Evolutionary conservation across 208 protist genomes (phyloP), one percentile per base, ranked within the genome.

Genomic region (Phytomonas sp.): DNA sequence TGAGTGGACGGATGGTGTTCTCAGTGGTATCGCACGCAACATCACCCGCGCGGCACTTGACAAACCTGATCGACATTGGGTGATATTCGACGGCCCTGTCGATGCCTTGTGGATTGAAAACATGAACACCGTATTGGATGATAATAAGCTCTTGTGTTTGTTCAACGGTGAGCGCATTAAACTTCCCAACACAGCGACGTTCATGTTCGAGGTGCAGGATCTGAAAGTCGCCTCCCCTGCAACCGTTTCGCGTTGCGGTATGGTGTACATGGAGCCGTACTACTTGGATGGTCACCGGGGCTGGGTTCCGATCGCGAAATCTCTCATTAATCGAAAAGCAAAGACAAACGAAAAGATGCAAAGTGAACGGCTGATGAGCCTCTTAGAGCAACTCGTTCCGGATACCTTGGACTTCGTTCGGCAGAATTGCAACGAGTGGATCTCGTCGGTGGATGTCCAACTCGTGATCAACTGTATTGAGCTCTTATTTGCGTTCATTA

Each of bases 91-190:
- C 85, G 98, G 98, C n/a, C 98, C 98, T 29, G 98, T 99, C 30
- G 98, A 99, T 76, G 94, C 98, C 6, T 70, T 99, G 20, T 99
- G 98, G 98, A 99, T 99, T 89, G 98, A 99, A 78, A 98, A 98
- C 75, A 97, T 99, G 96, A 99, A 99, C 85, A 99, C 98, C 4
- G 98, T 99, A 1, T 83, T 99, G 9, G 98, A 99, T 82, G 98
- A 99, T 78, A 98, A 98, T 86, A 99, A 98, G 83, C 91, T 98
- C 72, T 90, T 99, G 3, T 99, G 97, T 78, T 85, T 99, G 28
- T 95, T 98, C 73, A 98, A 96, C 77, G 95, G 97, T 46, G 97
- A 99, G 81, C 93, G 97, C 71, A 98, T 99, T 77, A 98, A 97
- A 74, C 80, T 99, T 33, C 94, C 92, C 20, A 63, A 73, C 6